A percentile compares a stretch with the other conserved stretches of the same genome.
Evolutionary conservation across 257 asterid genomes (phyloP).

Genomic region (Solanum arcanum): DNA sequence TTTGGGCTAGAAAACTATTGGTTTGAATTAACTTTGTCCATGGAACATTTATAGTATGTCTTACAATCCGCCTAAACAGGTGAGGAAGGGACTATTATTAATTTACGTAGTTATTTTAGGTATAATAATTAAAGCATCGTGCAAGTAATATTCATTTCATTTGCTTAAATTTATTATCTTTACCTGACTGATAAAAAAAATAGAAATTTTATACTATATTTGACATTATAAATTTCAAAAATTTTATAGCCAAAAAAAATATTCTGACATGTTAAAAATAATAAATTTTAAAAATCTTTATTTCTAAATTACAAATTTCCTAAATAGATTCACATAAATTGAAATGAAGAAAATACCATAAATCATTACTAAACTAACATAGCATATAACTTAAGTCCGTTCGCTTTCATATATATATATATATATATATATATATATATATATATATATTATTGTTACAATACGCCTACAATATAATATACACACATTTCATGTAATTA

Average conservation of each 20-base stretch:
- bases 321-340: background rate
- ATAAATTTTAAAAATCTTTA: no score
- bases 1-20: background rate
- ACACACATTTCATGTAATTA: background rate
- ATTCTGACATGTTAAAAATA: no score
- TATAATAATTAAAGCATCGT: background rate
- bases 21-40: background rate
- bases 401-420: background rate
- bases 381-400: background rate
- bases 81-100: background rate
- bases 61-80: background rate
- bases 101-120: background rate
- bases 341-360: background rate
- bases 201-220: no score
- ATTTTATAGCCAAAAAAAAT: no score
- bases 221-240: no score
- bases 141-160: background rate
- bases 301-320: background rate
- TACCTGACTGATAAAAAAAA: no score
- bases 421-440: no score
- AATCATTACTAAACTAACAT: background rate
- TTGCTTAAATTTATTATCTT: no score
- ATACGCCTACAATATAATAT: no score
- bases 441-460: no score
- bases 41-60: background rate